Base-by-base conservation (phyloP, 202 grass and related monocot genomes). In the Elaeis oleifera region DNA sequence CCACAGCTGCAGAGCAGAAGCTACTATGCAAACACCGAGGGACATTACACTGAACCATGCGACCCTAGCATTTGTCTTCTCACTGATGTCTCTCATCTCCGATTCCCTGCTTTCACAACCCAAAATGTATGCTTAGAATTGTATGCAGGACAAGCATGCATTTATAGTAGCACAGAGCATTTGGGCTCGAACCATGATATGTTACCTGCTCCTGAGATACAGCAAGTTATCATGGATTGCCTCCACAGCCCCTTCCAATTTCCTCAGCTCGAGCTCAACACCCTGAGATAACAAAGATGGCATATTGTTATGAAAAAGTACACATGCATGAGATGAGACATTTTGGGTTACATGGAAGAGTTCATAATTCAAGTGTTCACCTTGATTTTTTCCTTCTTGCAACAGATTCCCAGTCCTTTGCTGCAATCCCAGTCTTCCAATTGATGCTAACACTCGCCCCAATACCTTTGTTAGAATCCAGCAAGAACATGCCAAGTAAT, bases 351-450 rank as follows among this genome's bases (percentile, higher is more conserved):
- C 27, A 50, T n/a, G n/a, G n/a, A 8, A 1, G 31, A 31, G 11
- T 5, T 67, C 31, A 14, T 13, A 16, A 17, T 21, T 50, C 5
- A 19, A 22, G 11, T 6, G 15, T 18, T 21, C 53, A 56, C 65
- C 65, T 54, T 2, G 7, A 68, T 56, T 17, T 68, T 68, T 56
- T 68, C 65, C 65, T 68, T 16, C 53, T 68, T 21, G 65, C 65
- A 16, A 68, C 32, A 18, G 65, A 55, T 68, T 32, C 65, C 52
- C 52, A 56, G 52, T 68, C 65, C 27, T 48, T 20, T 16, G 52
- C 65, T 15, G 65, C 65, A 56, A 68, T 32, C 23, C 65, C 65
- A 18, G 53, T 44, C 53, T 68, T 68, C 65, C 65, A 68, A 24
- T 56, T 23, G 11, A 68, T 39, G 65, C 11, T 56, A 16, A 68